A percentile compares a stretch with the other conserved stretches of the same genome.
These are phyloP conservation scores for Kwoniella botswanensis DNA, from an alignment of 768 basidiomycete species.

Conservation along the genomic window DNA sequence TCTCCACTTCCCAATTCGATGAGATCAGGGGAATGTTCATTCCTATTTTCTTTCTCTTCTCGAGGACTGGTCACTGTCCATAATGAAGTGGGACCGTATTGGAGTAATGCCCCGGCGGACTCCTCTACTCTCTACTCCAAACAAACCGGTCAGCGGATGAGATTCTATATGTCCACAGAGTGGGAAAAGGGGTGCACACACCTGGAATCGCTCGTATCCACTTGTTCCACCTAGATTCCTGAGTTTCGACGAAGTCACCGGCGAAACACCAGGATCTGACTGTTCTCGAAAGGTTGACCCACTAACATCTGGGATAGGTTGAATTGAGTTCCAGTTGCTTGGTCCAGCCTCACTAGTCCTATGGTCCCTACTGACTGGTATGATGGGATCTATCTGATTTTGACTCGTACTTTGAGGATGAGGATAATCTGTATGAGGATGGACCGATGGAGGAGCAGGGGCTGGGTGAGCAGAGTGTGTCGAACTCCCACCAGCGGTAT, in stretches of 20 bases:
- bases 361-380: background rate
- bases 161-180: background rate
- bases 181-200: background rate
- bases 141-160: background rate
- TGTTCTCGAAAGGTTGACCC: background rate
- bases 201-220: conserved; percentile 26
- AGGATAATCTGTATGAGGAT: too few species aligned
- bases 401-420: background rate
- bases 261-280: conserved; percentile 11
- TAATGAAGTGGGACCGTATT: conserved; percentile 33
- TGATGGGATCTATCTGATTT: background rate
- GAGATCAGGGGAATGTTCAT: background rate
- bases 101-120: conserved; percentile 25
- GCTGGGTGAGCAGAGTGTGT: background rate
- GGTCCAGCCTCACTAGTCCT: conserved; percentile 4
- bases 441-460: too few species aligned
- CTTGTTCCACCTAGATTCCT: conserved; percentile 12
- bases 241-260: background rate
- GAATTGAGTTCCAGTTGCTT: background rate
- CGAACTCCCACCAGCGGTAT: background rate
- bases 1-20: conserved; percentile 26
- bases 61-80: conserved; percentile 28
- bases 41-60: background rate
- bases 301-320: background rate
- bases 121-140: conserved; percentile 28